phyloP scores from a whole-genome alignment of 768 basidiomycete genomes.

The Tricholoma saponaceum region DNA sequence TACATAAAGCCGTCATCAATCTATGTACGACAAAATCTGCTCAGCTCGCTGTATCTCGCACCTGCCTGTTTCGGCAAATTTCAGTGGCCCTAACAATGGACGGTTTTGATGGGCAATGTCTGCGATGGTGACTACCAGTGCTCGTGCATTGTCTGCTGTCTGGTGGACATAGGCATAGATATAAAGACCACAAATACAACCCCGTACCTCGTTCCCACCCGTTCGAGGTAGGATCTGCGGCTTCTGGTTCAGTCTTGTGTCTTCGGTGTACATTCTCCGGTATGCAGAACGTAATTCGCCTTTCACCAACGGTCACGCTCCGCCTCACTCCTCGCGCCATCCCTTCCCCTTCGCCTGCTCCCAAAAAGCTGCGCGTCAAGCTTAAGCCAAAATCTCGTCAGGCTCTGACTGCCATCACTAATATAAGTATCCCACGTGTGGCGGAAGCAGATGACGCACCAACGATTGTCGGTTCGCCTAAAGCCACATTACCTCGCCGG shows the following conservation, averaged over 20 bases:
- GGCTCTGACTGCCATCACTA: constrained; percentile 2
- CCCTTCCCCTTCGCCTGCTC: neutral
- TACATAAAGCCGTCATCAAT: neutral
- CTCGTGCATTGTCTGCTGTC: neutral
- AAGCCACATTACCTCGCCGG: neutral
- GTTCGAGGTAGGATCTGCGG: constrained; percentile 22
- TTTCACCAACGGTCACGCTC: constrained; percentile 2
- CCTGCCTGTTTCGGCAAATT: neutral
- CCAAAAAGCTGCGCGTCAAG: neutral
- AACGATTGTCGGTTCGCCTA: neutral
- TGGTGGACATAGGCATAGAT: neutral
- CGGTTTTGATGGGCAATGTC: neutral
- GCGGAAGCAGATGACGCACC: neutral
- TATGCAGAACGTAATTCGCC: constrained; percentile 5
- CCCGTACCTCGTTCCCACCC: neutral
- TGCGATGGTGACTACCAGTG: neutral
- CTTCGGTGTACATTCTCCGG: constrained; percentile 6
- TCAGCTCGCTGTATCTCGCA: neutral
- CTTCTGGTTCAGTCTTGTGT: constrained; percentile 25
- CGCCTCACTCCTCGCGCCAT: neutral
- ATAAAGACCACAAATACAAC: neutral
- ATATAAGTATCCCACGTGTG: neutral
- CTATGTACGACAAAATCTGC: neutral
- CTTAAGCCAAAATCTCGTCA: constrained; percentile 1
- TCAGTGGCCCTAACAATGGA: neutral